Conservation (phyloP, 208 protist species). For the Trichomonas tenax region DNA sequence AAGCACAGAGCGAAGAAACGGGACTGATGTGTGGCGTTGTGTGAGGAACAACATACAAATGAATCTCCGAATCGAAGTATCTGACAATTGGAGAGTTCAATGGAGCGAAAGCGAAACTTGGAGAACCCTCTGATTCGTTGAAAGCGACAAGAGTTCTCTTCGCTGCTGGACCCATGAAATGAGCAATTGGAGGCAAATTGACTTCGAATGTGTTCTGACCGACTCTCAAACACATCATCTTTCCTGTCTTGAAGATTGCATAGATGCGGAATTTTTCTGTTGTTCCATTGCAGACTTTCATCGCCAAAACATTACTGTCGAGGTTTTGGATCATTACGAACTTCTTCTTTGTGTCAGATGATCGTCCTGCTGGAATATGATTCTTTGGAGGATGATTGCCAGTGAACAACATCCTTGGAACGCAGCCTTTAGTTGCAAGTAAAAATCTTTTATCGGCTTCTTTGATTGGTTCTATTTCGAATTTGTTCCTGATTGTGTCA, state of each 20-base stretch:
- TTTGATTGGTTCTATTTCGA: background rate
- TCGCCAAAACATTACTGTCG: background rate
- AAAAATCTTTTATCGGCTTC: background rate
- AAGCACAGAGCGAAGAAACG: background rate
- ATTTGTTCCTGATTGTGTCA: background rate
- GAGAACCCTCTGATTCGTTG: background rate
- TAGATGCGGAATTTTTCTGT: background rate
- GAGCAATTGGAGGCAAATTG: background rate
- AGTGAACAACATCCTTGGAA: background rate
- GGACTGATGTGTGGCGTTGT: background rate
- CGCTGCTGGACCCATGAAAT: background rate
- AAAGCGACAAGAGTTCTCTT: background rate
- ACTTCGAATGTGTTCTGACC: background rate
- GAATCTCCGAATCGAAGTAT: background rate
- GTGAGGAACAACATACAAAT: background rate
- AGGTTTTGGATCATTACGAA: background rate
- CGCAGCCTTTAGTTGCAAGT: background rate
- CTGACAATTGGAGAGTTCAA: background rate
- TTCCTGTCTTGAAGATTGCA: background rate
- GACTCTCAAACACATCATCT: background rate
- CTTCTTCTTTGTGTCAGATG: background rate
- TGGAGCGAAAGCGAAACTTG: background rate
- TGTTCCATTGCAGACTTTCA: background rate
- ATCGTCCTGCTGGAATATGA: background rate
- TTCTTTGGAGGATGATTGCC: background rate